A percentile compares a stretch with the other conserved stretches of the same genome.
These are phyloP conservation scores for Diplodia corticola DNA, from an alignment of 2,329 filamentous ascomycete genomes.

Conservation along the genomic window DNA sequence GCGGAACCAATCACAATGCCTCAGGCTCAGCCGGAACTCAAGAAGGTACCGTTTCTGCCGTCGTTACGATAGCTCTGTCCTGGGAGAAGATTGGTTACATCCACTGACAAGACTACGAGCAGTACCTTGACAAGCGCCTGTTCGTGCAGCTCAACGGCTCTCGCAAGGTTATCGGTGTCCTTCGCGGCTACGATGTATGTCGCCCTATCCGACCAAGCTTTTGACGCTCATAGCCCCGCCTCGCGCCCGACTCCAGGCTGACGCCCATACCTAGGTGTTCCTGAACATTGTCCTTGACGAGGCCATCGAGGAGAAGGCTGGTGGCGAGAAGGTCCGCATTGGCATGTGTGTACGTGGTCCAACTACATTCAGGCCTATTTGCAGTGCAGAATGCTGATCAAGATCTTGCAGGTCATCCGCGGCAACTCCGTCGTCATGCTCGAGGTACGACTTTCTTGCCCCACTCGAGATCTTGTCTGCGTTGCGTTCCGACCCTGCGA, in stretches of 20 bases:
- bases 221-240: neutral
- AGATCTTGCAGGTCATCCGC: conserved; percentile 74
- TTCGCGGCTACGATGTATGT: conserved; percentile 93
- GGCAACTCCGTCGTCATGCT: conserved; percentile 99
- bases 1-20: conserved; percentile 68
- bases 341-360: conserved; percentile 79
- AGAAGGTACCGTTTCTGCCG: conserved; percentile 67
- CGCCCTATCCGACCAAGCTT: neutral
- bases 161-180: conserved; percentile 90
- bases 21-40: conserved; percentile 97
- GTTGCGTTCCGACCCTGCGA: neutral
- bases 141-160: conserved; percentile 98
- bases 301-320: conserved; percentile 89
- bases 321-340: conserved; percentile 83
- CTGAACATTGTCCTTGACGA: conserved; percentile 98
- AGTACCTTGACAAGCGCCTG: conserved; percentile 99
- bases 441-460: conserved; percentile 55
- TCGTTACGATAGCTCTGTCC: neutral
- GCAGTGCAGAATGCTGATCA: conserved; percentile 27
- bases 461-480: neutral
- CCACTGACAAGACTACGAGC: conserved; percentile 13
- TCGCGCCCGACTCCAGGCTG: neutral
- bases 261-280: conserved; percentile 68
- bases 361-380: neutral
- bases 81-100: neutral